phyloP scores from a whole-genome alignment of 2,329 filamentous ascomycete species.

The Sarocladium brachiariae region DNA sequence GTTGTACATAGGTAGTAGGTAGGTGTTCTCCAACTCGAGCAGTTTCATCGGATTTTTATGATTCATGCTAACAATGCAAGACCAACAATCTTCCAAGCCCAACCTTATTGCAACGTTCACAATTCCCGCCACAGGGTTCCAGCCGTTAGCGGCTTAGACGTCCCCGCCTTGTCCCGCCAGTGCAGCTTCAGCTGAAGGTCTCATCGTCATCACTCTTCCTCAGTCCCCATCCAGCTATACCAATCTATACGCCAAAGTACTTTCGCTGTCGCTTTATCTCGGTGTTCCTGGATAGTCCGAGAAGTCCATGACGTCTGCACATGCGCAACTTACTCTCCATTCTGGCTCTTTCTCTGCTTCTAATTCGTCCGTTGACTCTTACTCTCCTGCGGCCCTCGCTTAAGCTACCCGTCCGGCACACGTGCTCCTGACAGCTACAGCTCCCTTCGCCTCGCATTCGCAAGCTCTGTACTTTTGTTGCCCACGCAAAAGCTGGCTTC shows the following conservation, averaged over 20 bases:
- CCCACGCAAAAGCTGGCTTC: no score
- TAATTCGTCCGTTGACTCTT: background rate
- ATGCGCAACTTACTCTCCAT: conserved; percentile 1
- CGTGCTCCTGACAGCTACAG: conserved; percentile 8
- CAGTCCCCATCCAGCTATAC: conserved; percentile 1
- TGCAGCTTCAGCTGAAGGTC: background rate
- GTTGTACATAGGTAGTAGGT: no score
- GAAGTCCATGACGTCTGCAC: conserved; percentile 7
- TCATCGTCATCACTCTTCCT: conserved; percentile 9
- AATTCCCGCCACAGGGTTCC: conserved; percentile 6
- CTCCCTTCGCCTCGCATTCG: background rate
- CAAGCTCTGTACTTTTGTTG: background rate
- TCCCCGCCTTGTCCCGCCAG: background rate
- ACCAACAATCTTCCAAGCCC: background rate
- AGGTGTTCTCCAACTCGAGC: background rate
- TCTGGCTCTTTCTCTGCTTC: background rate
- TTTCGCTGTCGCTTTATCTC: conserved; percentile 3
- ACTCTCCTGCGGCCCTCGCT: background rate
- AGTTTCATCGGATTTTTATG: background rate
- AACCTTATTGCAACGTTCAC: no score
- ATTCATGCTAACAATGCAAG: background rate
- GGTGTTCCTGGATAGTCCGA: conserved; percentile 7
- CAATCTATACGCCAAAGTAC: background rate
- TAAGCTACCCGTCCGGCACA: conserved; percentile 2
- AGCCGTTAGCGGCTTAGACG: background rate